Evolutionary conservation across 2,329 filamentous ascomycete genomes (phyloP), one percentile per base, ranked within the genome.

Genomic region (Nigrograna mackinnonii): DNA sequence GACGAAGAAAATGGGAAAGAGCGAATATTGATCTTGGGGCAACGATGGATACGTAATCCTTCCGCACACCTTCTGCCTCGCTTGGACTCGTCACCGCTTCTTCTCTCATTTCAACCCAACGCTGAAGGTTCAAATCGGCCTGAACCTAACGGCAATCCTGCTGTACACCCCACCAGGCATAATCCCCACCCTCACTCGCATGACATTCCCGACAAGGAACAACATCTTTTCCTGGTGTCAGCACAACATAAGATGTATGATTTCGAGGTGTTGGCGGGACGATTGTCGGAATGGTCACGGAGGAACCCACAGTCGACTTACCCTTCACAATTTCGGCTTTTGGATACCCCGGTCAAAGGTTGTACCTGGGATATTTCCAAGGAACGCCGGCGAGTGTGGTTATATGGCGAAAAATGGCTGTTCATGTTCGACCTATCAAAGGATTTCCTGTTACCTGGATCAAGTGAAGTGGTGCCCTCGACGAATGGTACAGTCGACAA

Each of bases 391-490:
- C 81, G 92, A 12, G 70, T 92, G 6, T 97, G 92, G 90, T 72
- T 97, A 16, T 96, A 95, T 60, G 91, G 92, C 5, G 81, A 83
- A 30, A 85, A 82, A 1, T 97, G 91, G 79, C 69, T 99, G 18
- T 91, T 89, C 72, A 97, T 97, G 91, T 82, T 99, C 46, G 91
- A 97, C 65, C 73, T 95, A 21, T 80, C 81, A 16, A 79, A 80
- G 57, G 86, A 96, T 64, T 78, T 94, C 36, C 48, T 58, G 1
- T 52, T 62, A 16, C 44, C 55, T 5, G 54, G 59, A 4, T 36
- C 47, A 6, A 36, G 44, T 1, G 41, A 45, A 12, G 31, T 22
- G 20, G 33, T n/a, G 16, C 39, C 31, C 28, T 6, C 28, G 22
- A 38, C 36, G 44, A 47, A 45, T 41, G 41, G 49, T 11, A 17